phyloP scores from a whole-genome alignment of 2,329 filamentous ascomycete species.

The Lecanicillium sp. region DNA sequence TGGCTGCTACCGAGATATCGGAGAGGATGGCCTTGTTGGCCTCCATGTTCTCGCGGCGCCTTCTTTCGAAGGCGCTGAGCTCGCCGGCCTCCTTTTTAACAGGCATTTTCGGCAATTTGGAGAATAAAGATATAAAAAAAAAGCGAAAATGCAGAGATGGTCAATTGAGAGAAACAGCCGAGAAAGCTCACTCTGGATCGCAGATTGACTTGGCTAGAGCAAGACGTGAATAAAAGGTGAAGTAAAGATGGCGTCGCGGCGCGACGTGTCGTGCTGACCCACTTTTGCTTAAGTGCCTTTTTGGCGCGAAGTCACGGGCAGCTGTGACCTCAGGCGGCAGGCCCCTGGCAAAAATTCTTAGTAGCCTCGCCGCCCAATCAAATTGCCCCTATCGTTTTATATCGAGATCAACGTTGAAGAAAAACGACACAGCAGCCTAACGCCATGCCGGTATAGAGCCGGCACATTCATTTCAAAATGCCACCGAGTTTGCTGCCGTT shows the following conservation, averaged over 20 bases:
- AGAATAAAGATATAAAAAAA: too few species aligned
- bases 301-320: slow-evolving; percentile 29
- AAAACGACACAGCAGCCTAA: background rate
- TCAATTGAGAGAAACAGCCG: background rate
- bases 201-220: background rate
- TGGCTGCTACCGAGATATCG: slow-evolving; percentile 66
- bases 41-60: slow-evolving; percentile 78
- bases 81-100: slow-evolving; percentile 36
- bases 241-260: background rate
- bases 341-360: slow-evolving; percentile 13
- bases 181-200: background rate
- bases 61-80: slow-evolving; percentile 80
- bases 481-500: slow-evolving; percentile 53
- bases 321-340: too few species aligned
- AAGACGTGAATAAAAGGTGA: slow-evolving; percentile 10
- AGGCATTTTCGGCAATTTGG: slow-evolving; percentile 34
- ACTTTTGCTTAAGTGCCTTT: slow-evolving; percentile 21
- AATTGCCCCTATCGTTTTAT: slow-evolving; percentile 2
- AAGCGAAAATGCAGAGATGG: too few species aligned
- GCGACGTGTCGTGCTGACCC: slow-evolving; percentile 9
- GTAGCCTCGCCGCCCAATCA: slow-evolving; percentile 2
- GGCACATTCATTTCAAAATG: slow-evolving; percentile 1
- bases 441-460: background rate
- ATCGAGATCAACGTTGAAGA: background rate
- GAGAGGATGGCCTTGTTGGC: slow-evolving; percentile 77